These are phyloP conservation scores for Flaveria bidentis DNA, from an alignment of 129 eudicot species.

Conservation along the genomic window DNA sequence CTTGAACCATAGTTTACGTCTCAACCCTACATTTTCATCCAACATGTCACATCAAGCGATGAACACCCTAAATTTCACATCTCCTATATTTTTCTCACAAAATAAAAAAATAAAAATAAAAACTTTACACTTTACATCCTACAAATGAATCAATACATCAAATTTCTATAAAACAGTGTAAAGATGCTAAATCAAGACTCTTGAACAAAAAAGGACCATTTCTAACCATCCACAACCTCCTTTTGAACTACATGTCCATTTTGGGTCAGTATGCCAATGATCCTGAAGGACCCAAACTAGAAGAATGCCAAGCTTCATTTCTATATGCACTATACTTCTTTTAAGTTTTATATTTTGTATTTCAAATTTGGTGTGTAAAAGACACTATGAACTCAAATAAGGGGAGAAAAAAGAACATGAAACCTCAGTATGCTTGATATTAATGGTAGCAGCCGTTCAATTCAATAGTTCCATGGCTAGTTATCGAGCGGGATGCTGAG, in stretches of 20 bases:
- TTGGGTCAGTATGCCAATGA: not conserved
- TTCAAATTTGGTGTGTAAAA: conserved; percentile 18
- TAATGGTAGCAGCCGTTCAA: conserved; percentile 20
- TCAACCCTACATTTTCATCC: no score
- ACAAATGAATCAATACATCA: conserved; percentile 20
- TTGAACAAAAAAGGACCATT: conserved; percentile 7
- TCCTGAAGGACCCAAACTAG: conserved; percentile 12
- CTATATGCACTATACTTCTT: conserved; percentile 20
- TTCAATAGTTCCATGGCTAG: conserved; percentile 32
- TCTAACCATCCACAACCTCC: conserved; percentile 10
- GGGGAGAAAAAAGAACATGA: not conserved
- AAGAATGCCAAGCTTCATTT: conserved; percentile 16
- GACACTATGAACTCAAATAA: conserved; percentile 17
- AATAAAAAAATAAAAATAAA: not conserved
- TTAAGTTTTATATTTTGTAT: conserved; percentile 11
- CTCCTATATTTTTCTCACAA: not conserved
- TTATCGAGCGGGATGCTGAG: conserved; percentile 41
- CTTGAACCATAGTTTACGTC: no score
- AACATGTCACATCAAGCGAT: no score
- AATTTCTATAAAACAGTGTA: conserved; percentile 8
- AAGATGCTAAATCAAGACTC: conserved; percentile 17
- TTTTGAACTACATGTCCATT: conserved; percentile 6
- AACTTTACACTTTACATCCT: not conserved
- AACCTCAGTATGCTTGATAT: conserved; percentile 34
- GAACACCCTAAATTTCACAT: no score